Evolutionary conservation across 176 grass and related monocot species (phyloP), one percentile per base, ranked within the genome.

Genomic region (Leersia perrieri): DNA sequence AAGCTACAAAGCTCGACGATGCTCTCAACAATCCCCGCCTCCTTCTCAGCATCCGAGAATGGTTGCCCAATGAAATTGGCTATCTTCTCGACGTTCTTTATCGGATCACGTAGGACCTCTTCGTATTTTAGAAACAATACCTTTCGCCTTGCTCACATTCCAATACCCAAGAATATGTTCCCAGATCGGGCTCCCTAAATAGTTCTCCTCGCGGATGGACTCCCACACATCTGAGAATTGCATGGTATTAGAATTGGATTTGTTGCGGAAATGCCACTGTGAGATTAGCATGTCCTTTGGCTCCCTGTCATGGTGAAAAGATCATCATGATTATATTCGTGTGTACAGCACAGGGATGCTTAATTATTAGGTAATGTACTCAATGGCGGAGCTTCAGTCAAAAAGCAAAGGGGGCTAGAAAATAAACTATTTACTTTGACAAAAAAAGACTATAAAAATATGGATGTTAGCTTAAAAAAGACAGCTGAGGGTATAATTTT

Each of bases 241-340:
- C 18, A 51, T 0, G 1, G 22, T 2, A 0, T 45, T 38, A 12
- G 3, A 5, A 2, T 9, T 4, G 6, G 3, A 23, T 11, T 41
- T 15, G 9, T 22, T 30, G 0, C 8, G 1, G 51, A 39, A 85
- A 72, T 86, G 16, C 53, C 72, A 86, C 0, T 23, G 5, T 0
- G 88, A 90, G 9, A 86, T 72, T 5, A 77, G 0, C 20, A 68
- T 25, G 40, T 90, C 88, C 62, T 85, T 90, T 5, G 83, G 78
- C 12, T 90, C 16, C 78, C 25, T 83, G n/a, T n/a, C n/a, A n/a
- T n/a, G n/a, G n/a, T n/a, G n/a, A n/a, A n/a, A n/a, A n/a, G n/a
- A n/a, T n/a, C n/a, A n/a, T n/a, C n/a, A n/a, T n/a, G n/a, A n/a
- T n/a, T n/a, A n/a, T n/a, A n/a, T n/a, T n/a, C n/a, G n/a, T n/a